These are phyloP conservation scores for Sporisorium exsertum DNA, from an alignment of 1,284 basidiomycete species.

Conservation along the genomic window DNA sequence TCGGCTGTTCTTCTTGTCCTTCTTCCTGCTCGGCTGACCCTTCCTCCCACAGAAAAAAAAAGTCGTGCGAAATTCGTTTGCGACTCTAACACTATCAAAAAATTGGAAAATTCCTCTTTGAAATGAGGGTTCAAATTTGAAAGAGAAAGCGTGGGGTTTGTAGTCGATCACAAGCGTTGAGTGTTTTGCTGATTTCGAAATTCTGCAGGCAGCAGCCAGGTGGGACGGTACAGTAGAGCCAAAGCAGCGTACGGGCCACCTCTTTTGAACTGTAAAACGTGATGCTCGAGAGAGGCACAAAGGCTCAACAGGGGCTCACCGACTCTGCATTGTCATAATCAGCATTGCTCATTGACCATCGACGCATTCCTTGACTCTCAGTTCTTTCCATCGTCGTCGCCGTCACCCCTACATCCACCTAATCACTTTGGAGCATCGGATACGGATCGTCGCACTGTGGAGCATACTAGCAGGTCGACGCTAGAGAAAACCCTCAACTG, in stretches of 20 bases:
- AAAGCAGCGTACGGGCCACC: slow-evolving; percentile 41
- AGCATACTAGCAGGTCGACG: neutral
- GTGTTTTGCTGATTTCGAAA: neutral
- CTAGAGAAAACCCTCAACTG: neutral
- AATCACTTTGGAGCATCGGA: neutral
- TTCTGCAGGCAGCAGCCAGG: slow-evolving; percentile 1
- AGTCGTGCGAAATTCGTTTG: slow-evolving; percentile 10
- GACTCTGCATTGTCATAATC: slow-evolving; percentile 1
- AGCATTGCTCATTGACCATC: neutral
- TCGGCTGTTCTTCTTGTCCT: neutral
- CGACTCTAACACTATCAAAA: neutral
- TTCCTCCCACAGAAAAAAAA: neutral
- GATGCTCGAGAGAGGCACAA: neutral
- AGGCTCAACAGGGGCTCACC: slow-evolving; percentile 7
- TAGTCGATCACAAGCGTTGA: slow-evolving; percentile 3
- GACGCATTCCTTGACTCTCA: neutral
- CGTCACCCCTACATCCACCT: neutral
- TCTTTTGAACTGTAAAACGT: neutral
- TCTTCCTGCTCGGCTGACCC: slow-evolving; percentile 13
- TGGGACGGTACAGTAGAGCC: too few species aligned
- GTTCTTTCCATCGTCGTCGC: neutral
- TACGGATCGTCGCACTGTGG: neutral
- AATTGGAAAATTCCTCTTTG: neutral
- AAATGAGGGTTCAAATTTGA: neutral
- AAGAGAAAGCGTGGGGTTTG: neutral